These are phyloP conservation scores for Globisporangium parvum DNA, from an alignment of 352 stramenopile genomes.

Conservation along the genomic window DNA sequence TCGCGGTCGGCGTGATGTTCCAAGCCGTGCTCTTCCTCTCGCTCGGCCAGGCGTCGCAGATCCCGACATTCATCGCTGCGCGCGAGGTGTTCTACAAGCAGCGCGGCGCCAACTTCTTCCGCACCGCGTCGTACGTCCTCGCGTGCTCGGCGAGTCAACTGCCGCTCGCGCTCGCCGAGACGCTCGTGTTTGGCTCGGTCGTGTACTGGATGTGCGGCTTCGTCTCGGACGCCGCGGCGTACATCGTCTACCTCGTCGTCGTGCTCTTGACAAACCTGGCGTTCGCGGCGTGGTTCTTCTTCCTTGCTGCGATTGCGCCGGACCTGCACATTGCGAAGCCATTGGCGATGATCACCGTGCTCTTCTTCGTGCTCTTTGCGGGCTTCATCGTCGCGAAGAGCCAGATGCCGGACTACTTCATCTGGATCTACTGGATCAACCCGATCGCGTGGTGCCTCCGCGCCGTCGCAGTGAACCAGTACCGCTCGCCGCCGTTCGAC, in stretches of 20 bases:
- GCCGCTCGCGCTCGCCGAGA: constrained; percentile 36
- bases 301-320: constrained; percentile 22
- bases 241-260: constrained; percentile 35
- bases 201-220: constrained; percentile 77
- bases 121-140: constrained; percentile 56
- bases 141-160: constrained; percentile 26
- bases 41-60: constrained; percentile 60
- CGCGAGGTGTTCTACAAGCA: constrained; percentile 79
- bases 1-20: constrained; percentile 73
- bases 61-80: constrained; percentile 65
- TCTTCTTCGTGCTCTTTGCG: constrained; percentile 48
- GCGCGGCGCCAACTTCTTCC: constrained; percentile 61
- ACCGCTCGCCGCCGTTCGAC: constrained; percentile 10
- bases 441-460: constrained; percentile 47
- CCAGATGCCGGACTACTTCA: constrained; percentile 37
- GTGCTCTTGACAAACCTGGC: constrained; percentile 41
- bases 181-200: constrained; percentile 58
- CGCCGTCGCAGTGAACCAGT: constrained; percentile 22
- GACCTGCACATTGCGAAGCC: constrained; percentile 39
- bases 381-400: constrained; percentile 44
- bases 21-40: constrained; percentile 65
- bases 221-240: constrained; percentile 16
- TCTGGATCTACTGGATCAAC: constrained; percentile 14
- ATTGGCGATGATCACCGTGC: constrained; percentile 30
- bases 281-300: constrained; percentile 47